These are phyloP conservation scores for Penicillium rolfsii DNA, from an alignment of 2,329 filamentous ascomycete genomes.

Conservation along the genomic window DNA sequence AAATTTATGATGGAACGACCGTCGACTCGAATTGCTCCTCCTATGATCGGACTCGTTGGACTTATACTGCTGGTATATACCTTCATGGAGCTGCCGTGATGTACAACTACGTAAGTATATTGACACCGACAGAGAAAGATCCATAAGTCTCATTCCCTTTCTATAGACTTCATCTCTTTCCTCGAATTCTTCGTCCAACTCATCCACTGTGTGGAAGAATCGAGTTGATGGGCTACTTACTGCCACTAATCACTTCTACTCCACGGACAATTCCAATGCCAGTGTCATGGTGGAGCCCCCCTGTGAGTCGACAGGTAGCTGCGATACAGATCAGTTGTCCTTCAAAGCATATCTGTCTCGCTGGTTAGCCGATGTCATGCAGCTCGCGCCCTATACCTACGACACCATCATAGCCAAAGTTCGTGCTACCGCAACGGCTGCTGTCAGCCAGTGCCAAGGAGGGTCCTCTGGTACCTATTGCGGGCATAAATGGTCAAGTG, in stretches of 20 bases:
- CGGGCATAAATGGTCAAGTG: constrained; percentile 46
- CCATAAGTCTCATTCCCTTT: not conserved
- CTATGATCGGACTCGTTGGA: constrained; percentile 59
- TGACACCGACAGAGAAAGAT: not conserved
- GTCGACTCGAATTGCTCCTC: constrained; percentile 55
- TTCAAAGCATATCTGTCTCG: constrained; percentile 69
- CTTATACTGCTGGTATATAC: constrained; percentile 60
- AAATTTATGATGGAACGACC: constrained; percentile 60
- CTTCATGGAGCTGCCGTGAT: constrained; percentile 57
- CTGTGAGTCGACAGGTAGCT: constrained; percentile 59
- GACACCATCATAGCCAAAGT: constrained; percentile 57
- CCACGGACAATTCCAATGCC: constrained; percentile 58
- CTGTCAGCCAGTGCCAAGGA: constrained; percentile 58
- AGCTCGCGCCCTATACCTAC: constrained; percentile 61
- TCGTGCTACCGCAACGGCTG: constrained; percentile 56
- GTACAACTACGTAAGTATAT: constrained; percentile 48
- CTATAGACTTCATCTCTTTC: constrained; percentile 57
- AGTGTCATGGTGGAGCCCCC: constrained; percentile 62
- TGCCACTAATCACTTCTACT: constrained; percentile 56
- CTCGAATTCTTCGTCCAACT: constrained; percentile 3
- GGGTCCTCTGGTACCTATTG: constrained; percentile 46
- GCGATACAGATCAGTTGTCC: constrained; percentile 64
- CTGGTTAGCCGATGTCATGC: constrained; percentile 62
- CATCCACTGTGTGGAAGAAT: constrained; percentile 59
- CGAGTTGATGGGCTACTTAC: constrained; percentile 58